Conservation (phyloP, 2,329 filamentous ascomycete species). For the Penicillium sp. region DNA sequence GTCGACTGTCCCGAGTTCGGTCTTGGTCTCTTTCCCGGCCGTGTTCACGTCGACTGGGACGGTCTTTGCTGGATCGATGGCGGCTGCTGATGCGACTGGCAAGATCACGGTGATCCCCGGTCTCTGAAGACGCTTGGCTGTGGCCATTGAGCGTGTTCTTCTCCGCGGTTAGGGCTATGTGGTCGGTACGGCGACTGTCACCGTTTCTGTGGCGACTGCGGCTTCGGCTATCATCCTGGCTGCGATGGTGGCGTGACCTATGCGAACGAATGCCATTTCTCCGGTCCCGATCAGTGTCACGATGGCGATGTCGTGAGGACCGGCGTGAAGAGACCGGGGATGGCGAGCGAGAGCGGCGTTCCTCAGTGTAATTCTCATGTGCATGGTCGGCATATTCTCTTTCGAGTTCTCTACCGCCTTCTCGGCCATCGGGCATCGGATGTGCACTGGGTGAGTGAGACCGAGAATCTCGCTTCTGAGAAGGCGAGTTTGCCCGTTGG, state of each 20-base stretch:
- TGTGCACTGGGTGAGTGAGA: conserved; percentile 16
- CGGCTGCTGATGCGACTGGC: conserved; percentile 27
- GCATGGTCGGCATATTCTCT: conserved; percentile 48
- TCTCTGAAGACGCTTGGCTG: conserved; percentile 18
- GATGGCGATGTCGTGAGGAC: conserved; percentile 56
- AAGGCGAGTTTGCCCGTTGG: conserved; percentile 17
- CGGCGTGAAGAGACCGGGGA: conserved; percentile 60
- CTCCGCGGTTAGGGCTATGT: conserved; percentile 27
- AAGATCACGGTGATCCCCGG: conserved; percentile 21
- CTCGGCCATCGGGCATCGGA: conserved; percentile 36
- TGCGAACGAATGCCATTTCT: conserved; percentile 45
- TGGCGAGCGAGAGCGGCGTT: conserved; percentile 61
- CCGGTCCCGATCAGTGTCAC: conserved; percentile 56
- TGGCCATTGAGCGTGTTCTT: conserved; percentile 22
- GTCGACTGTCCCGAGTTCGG: conserved; percentile 15
- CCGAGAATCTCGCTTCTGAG: too few species aligned
- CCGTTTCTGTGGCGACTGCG: conserved; percentile 31
- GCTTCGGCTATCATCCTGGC: conserved; percentile 32
- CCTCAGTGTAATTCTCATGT: conserved; percentile 30
- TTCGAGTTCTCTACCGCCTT: conserved; percentile 29
- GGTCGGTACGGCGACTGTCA: conserved; percentile 40
- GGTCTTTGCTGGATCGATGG: conserved; percentile 31
- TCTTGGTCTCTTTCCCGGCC: conserved; percentile 27
- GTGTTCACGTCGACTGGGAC: conserved; percentile 30
- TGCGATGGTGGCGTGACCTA: conserved; percentile 52